Base-by-base conservation (phyloP, 2,329 filamentous ascomycete genomes). In the Talaromyces sp. region DNA sequence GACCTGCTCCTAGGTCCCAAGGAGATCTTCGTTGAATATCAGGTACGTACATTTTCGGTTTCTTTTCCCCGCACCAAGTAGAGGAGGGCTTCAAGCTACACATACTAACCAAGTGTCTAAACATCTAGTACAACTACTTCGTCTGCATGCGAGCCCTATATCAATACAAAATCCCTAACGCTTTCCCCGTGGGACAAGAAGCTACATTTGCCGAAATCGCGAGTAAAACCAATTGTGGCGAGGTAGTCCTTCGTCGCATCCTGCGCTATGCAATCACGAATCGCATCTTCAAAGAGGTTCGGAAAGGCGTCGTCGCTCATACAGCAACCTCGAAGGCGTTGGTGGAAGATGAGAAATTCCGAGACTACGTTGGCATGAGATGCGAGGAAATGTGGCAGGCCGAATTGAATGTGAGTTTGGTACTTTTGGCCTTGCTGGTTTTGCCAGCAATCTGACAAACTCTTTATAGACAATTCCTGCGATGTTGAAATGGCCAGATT, bases 321-420 rank as follows among this genome's bases (percentile, higher is more conserved):
- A 63, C 62, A 3, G 39, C 27, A 9, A 53, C 59, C 6, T 63
- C 62, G 2, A 51, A 58, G 52, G n/a, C 57, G 4, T 56, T 63
- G 10, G 62, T 49, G 3, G 44, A 58, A 19, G 39, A 58, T 10
- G 25, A 53, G 15, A 55, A 22, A 4, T 36, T 63, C 11, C 55
- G 44, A 11, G 54, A 63, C n/a, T 63, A 44, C n/a, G 49, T 63
- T 11, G 62, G 62, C 3, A 55, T 58, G 52, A 51, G 42, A 22
- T 51, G 33, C 17, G 55, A 61, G 42, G 62, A 63, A 36, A 63
- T 61, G 33, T 59, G 57, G 36, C 62, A 58, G 19, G 62, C 62
- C 28, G 62, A 36, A n/a, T 27, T 42, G 5, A 59, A 42, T 28
- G 57, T 52, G 17, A 27, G n/a, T 25, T 22, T 19, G 19, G 10